These are phyloP conservation scores for Kernera saxatilis DNA, from an alignment of 345 rosid genomes.

Conservation along the genomic window DNA sequence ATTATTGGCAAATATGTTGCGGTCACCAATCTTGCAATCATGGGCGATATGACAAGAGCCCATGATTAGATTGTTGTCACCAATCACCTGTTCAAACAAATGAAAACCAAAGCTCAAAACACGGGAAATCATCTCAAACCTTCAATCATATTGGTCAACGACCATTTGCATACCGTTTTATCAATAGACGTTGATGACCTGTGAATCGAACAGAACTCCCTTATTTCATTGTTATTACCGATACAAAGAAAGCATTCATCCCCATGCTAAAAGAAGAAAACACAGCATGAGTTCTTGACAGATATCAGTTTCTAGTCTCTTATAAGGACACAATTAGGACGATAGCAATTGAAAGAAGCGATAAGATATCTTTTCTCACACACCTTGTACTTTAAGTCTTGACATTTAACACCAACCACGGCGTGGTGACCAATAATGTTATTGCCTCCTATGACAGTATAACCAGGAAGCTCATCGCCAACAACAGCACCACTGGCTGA, in stretches of 20 bases:
- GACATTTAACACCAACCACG: slow-evolving; percentile 85
- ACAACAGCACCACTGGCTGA: slow-evolving; percentile 90
- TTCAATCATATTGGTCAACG: background rate
- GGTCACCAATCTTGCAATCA: slow-evolving; percentile 83
- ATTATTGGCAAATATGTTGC: slow-evolving; percentile 80
- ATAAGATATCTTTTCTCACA: background rate
- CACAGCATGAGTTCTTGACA: background rate
- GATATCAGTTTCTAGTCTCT: background rate
- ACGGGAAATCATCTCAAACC: background rate
- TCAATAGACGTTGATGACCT: slow-evolving; percentile 77
- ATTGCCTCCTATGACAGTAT: slow-evolving; percentile 55
- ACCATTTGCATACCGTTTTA: slow-evolving; percentile 47
- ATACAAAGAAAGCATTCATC: slow-evolving; percentile 75
- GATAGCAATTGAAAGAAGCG: background rate
- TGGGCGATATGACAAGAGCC: slow-evolving; percentile 97
- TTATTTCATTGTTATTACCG: slow-evolving; percentile 82
- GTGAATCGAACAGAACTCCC: slow-evolving; percentile 81
- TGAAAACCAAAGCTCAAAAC: background rate
- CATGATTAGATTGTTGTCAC: slow-evolving; percentile 87
- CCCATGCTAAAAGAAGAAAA: slow-evolving; percentile 43
- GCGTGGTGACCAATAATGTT: slow-evolving; percentile 78
- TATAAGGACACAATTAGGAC: background rate
- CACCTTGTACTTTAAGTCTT: slow-evolving; percentile 89
- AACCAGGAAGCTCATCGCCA: slow-evolving; percentile 86
- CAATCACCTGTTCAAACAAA: slow-evolving; percentile 59